phyloP scores from a whole-genome alignment of 768 basidiomycete species.

The Rhizopogon vesiculosus region DNA sequence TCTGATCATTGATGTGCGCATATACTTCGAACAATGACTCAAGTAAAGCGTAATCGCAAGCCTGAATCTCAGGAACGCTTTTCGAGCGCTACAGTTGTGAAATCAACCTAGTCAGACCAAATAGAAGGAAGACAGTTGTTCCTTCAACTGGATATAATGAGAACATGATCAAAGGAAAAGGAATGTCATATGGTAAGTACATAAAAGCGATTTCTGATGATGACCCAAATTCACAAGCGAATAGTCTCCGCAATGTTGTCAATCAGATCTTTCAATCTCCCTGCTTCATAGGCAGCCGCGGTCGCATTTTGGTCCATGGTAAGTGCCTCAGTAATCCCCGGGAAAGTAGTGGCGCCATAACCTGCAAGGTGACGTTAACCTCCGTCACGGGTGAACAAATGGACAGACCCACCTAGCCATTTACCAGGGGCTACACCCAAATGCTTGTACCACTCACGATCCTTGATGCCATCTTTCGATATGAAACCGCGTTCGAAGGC shows the following conservation, averaged over 20 bases:
- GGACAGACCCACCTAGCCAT: conserved; percentile 56
- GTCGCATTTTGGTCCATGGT: conserved; percentile 62
- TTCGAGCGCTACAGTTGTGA: not conserved
- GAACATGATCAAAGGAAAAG: not conserved
- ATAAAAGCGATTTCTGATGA: not conserved
- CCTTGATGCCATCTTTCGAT: conserved; percentile 66
- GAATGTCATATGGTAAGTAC: not conserved
- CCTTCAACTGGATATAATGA: not conserved
- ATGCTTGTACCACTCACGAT: conserved; percentile 81
- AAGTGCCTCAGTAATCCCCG: conserved; percentile 75
- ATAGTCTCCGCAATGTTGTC: conserved; percentile 40
- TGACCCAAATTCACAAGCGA: conserved; percentile 9
- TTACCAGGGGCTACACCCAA: conserved; percentile 81
- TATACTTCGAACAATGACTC: too few species aligned
- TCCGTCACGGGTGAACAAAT: not conserved
- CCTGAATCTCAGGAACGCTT: too few species aligned
- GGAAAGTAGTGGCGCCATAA: conserved; percentile 79
- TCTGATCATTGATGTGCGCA: too few species aligned
- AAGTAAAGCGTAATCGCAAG: too few species aligned
- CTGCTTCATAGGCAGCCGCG: conserved; percentile 59
- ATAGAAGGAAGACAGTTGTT: not conserved
- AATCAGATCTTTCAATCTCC: conserved; percentile 50
- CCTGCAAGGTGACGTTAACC: conserved; percentile 31
- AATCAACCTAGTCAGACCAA: too few species aligned
- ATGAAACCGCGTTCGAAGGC: conserved; percentile 78